Conservation (phyloP, 2,329 filamentous ascomycete genomes). For the Tothia fuscella region DNA sequence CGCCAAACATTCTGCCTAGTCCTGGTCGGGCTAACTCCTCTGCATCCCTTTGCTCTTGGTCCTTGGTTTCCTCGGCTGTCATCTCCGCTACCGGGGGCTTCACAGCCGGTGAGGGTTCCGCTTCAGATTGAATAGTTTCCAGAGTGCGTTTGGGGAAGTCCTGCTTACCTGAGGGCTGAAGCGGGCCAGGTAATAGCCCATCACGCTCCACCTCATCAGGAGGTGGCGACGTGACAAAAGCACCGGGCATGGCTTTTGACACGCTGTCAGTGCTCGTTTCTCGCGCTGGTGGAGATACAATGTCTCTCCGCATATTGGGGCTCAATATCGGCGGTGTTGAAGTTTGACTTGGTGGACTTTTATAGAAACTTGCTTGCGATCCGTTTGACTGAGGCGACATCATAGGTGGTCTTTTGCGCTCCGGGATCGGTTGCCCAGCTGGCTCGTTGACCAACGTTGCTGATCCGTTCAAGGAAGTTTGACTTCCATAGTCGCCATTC, state of each 20-base stretch:
- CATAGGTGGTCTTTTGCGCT: constrained; percentile 56
- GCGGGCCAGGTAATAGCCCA: constrained; percentile 7
- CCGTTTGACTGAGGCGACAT: constrained; percentile 29
- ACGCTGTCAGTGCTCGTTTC: constrained; percentile 1
- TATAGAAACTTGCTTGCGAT: neutral
- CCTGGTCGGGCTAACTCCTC: constrained; percentile 55
- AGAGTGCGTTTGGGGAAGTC: neutral
- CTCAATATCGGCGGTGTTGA: neutral
- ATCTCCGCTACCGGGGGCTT: neutral
- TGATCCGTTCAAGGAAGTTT: neutral
- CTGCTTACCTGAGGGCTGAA: constrained; percentile 1
- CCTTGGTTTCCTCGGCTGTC: neutral
- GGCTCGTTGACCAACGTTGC: too few relatives aligned
- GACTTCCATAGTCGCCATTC: neutral
- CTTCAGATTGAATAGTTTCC: neutral
- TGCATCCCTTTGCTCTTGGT: constrained; percentile 31
- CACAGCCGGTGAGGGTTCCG: neutral
- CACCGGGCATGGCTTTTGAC: constrained; percentile 6
- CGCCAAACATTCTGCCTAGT: constrained; percentile 69
- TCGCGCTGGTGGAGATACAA: constrained; percentile 1
- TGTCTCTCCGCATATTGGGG: neutral
- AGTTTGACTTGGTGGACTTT: neutral
- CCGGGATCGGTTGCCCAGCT: constrained; percentile 32
- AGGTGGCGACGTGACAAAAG: constrained; percentile 9
- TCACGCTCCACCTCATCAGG: constrained; percentile 5